Evolutionary conservation across 352 stramenopile genomes (phyloP).

Genomic region (Pythium aphanidermatum): DNA sequence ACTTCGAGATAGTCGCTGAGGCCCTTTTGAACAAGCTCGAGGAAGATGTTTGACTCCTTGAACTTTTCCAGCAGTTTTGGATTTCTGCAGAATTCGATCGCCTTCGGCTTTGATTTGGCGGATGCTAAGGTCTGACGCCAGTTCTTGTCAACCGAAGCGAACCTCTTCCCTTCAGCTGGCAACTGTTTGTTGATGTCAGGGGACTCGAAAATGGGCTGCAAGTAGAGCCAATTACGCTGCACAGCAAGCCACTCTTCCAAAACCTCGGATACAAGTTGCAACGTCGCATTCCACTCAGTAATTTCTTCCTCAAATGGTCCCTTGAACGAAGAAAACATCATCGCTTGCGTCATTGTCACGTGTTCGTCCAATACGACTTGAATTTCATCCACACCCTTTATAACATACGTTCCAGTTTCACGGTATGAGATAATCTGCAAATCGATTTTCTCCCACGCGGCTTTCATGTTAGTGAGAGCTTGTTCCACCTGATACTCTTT

Average conservation of each 20-base stretch:
- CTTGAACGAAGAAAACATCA: slow-evolving; percentile 96
- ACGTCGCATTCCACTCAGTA: slow-evolving; percentile 87
- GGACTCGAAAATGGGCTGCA: slow-evolving; percentile 95
- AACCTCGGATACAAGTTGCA: slow-evolving; percentile 91
- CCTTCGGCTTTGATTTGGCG: slow-evolving; percentile 83
- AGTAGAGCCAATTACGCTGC: slow-evolving; percentile 94
- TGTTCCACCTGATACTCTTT: slow-evolving; percentile 96
- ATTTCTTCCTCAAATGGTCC: slow-evolving; percentile 93
- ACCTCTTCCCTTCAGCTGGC: slow-evolving; percentile 91
- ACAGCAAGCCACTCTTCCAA: slow-evolving; percentile 93
- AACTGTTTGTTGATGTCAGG: slow-evolving; percentile 96
- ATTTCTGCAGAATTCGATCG: slow-evolving; percentile 93
- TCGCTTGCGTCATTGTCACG: slow-evolving; percentile 94
- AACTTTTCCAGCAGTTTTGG: slow-evolving; percentile 91
- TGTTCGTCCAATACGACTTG: slow-evolving; percentile 94
- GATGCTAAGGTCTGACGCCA: slow-evolving; percentile 88
- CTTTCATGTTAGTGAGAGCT: slow-evolving; percentile 91
- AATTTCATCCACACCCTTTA: slow-evolving; percentile 94
- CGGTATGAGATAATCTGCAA: slow-evolving; percentile 88
- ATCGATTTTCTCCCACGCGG: slow-evolving; percentile 86
- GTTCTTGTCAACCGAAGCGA: slow-evolving; percentile 94
- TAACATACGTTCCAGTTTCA: slow-evolving; percentile 92
- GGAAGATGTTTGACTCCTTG: slow-evolving; percentile 91
- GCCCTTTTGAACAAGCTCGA: slow-evolving; percentile 91
- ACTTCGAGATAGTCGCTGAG: slow-evolving; percentile 91